phyloP scores from a whole-genome alignment of 1,284 basidiomycete species.

The Gomphus bonarii region DNA sequence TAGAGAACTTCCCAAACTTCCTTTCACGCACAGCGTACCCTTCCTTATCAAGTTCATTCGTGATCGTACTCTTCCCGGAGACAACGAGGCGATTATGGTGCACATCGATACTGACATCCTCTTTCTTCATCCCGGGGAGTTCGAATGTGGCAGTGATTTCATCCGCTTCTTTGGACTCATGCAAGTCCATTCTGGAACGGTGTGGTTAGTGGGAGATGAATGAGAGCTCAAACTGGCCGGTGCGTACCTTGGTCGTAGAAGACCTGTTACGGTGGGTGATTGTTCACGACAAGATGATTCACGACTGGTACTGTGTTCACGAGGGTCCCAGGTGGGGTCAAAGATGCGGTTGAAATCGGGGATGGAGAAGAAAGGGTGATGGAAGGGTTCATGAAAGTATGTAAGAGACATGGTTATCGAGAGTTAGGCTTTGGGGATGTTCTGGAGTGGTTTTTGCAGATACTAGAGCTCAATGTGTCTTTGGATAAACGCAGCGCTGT shows the following conservation, averaged over 20 bases:
- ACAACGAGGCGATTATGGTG: slow-evolving; percentile 28
- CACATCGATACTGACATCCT: slow-evolving; percentile 29
- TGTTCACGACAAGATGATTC: too few species aligned
- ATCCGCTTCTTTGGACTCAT: too few species aligned
- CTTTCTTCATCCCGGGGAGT: slow-evolving; percentile 32
- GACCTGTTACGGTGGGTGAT: too few species aligned
- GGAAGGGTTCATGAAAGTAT: background rate
- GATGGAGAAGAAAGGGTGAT: background rate
- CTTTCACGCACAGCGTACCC: slow-evolving; percentile 28
- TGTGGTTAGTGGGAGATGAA: too few species aligned
- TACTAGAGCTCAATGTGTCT: too few species aligned
- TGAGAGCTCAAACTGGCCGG: too few species aligned
- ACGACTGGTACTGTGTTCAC: too few species aligned
- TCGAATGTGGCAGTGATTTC: slow-evolving; percentile 31
- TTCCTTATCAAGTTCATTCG: slow-evolving; percentile 20
- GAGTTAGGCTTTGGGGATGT: background rate
- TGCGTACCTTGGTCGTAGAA: too few species aligned
- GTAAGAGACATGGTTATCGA: background rate
- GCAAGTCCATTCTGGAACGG: too few species aligned
- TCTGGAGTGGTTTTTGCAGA: background rate
- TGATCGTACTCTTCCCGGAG: slow-evolving; percentile 23
- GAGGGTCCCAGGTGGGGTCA: background rate
- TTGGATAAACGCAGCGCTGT: background rate
- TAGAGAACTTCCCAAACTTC: slow-evolving; percentile 25
- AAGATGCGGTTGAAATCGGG: background rate